Conservation (phyloP, 768 basidiomycete species). For the Russula ochroleuca region DNA sequence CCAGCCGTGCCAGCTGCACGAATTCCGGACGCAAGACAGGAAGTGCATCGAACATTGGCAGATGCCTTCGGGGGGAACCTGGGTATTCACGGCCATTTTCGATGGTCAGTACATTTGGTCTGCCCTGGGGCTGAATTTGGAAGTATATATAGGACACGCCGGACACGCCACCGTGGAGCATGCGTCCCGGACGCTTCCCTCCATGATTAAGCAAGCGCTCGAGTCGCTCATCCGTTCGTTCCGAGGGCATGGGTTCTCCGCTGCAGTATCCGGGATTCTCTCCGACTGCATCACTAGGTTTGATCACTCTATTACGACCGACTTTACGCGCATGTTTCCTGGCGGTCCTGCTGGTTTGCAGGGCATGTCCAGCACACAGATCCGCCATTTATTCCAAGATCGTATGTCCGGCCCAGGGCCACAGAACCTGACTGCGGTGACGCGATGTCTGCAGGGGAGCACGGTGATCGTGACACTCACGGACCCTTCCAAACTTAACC, state of each 20-base stretch:
- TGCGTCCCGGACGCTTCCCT: conserved; percentile 40
- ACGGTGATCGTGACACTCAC: conserved; percentile 71
- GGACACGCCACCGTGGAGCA: conserved; percentile 48
- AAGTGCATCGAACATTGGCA: conserved; percentile 41
- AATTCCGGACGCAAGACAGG: conserved; percentile 42
- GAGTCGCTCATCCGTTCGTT: conserved; percentile 35
- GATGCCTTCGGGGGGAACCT: conserved; percentile 37
- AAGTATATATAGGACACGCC: conserved; percentile 40
- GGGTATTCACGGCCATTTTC: conserved; percentile 46
- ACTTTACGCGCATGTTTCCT: conserved; percentile 45
- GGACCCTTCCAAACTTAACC: conserved; percentile 60
- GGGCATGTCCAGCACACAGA: conserved; percentile 45
- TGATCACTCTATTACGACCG: conserved; percentile 43
- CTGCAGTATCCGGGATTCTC: conserved; percentile 40
- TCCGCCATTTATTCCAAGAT: conserved; percentile 61
- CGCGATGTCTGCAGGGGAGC: conserved; percentile 75
- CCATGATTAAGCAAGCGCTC: conserved; percentile 40
- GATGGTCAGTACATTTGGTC: conserved; percentile 37
- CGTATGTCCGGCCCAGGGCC: conserved; percentile 46
- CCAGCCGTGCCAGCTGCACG: conserved; percentile 41
- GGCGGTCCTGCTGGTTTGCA: conserved; percentile 49
- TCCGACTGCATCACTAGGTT: conserved; percentile 38
- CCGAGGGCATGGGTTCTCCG: conserved; percentile 30
- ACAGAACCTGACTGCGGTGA: conserved; percentile 57
- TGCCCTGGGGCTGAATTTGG: conserved; percentile 2